Percentiles rank a stretch among this genome's conserved stretches.
phyloP scores from a whole-genome alignment of 805 yeast species.

The Brettanomyces nanus region DNA sequence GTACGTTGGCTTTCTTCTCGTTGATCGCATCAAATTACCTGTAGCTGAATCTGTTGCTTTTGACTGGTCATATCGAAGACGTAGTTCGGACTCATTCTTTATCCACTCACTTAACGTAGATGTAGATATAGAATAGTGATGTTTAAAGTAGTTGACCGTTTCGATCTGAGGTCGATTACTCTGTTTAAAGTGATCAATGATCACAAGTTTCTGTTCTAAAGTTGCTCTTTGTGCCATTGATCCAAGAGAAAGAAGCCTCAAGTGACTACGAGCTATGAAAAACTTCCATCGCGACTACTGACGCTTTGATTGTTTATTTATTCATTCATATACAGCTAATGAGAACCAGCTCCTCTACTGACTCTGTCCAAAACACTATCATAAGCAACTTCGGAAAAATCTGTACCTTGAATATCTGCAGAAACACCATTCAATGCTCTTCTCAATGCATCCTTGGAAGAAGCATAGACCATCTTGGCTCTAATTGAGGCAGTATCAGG shows the following conservation, averaged over 20 bases:
- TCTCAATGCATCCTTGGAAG: constrained; percentile 97
- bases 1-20: constrained; percentile 40
- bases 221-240: constrained; percentile 35
- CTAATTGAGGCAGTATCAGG: constrained; percentile 96
- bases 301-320: no score
- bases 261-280: no score
- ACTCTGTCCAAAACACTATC: constrained; percentile 89
- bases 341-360: constrained; percentile 69
- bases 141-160: constrained; percentile 44
- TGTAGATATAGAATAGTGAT: constrained; percentile 47
- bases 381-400: constrained; percentile 91
- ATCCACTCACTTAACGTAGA: constrained; percentile 57
- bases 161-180: constrained; percentile 47
- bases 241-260: no score
- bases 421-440: constrained; percentile 94
- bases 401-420: constrained; percentile 96
- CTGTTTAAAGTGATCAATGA: constrained; percentile 41
- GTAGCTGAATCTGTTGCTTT: constrained; percentile 16
- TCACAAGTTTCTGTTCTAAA: constrained; percentile 49
- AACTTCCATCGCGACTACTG: no score
- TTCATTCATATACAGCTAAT: no score
- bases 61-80: constrained; percentile 34
- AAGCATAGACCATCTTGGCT: constrained; percentile 95
- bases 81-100: constrained; percentile 41
- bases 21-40: constrained; percentile 18